Conservation (phyloP, 306 rosid genomes). For the Quercus variabilis region DNA sequence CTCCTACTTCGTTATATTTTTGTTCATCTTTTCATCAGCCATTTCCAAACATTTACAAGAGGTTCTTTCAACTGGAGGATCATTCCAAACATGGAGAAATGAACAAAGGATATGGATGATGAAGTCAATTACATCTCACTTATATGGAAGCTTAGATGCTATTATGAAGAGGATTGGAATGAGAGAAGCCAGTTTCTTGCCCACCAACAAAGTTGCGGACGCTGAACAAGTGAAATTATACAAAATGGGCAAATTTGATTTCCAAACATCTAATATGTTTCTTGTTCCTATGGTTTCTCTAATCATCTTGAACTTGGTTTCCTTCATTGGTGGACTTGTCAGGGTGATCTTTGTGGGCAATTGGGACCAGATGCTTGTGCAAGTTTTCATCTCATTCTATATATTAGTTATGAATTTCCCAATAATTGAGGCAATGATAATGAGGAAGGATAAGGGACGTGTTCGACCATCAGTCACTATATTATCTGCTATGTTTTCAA, state of each 20-base stretch:
- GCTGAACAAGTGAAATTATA: constrained; percentile 37
- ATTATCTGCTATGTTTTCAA: constrained; percentile 16
- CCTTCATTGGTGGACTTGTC: constrained; percentile 40
- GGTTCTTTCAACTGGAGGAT: constrained; percentile 44
- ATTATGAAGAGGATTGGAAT: constrained; percentile 44
- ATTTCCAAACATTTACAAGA: constrained; percentile 33
- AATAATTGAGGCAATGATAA: constrained; percentile 27
- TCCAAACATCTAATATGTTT: constrained; percentile 45
- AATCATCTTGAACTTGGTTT: constrained; percentile 37
- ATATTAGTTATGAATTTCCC: constrained; percentile 12
- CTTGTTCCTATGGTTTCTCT: constrained; percentile 51
- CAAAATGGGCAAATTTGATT: constrained; percentile 52
- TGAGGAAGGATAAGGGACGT: constrained; percentile 29
- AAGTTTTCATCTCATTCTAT: constrained; percentile 29
- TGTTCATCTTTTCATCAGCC: constrained; percentile 40
- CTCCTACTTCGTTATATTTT: constrained; percentile 27
- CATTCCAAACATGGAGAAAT: constrained; percentile 34
- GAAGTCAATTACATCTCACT: constrained; percentile 35
- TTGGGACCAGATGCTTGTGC: constrained; percentile 32
- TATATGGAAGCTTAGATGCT: constrained; percentile 55
- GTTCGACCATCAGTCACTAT: constrained; percentile 26
- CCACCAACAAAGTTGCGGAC: constrained; percentile 52
- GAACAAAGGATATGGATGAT: constrained; percentile 77
- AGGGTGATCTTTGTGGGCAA: constrained; percentile 29
- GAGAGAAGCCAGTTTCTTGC: constrained; percentile 54